These are phyloP conservation scores for Lactarius sanguifluus DNA, from an alignment of 768 basidiomycete species.

Conservation along the genomic window DNA sequence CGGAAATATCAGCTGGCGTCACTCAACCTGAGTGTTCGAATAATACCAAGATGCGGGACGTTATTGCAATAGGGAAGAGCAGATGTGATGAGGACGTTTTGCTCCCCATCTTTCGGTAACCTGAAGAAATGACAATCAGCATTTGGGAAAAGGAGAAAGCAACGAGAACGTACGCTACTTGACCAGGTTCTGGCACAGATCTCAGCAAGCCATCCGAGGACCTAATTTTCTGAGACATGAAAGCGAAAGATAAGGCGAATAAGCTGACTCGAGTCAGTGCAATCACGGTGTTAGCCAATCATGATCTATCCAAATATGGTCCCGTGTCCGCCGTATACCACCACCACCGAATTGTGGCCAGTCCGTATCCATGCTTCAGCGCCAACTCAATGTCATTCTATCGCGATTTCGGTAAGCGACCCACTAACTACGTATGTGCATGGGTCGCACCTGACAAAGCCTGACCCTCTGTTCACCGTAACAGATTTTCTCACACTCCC, in stretches of 20 bases:
- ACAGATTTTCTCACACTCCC: not conserved
- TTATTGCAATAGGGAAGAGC: slow-evolving; percentile 97
- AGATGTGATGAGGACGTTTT: slow-evolving; percentile 90
- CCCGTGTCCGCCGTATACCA: not conserved
- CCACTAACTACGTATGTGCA: not conserved
- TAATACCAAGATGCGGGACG: slow-evolving; percentile 87
- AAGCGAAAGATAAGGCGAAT: not conserved
- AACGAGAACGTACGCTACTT: slow-evolving; percentile 42
- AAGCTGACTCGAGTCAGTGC: slow-evolving; percentile 1
- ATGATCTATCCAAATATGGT: slow-evolving; percentile 3
- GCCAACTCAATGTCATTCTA: not conserved
- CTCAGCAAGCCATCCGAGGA: slow-evolving; percentile 46
- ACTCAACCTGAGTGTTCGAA: slow-evolving; percentile 26
- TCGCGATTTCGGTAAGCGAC: slow-evolving; percentile 15
- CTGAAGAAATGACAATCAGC: slow-evolving; percentile 37
- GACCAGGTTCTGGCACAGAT: slow-evolving; percentile 43
- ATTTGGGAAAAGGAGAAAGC: slow-evolving; percentile 10
- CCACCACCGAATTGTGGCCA: not conserved
- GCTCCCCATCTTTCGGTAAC: slow-evolving; percentile 80
- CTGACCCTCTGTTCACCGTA: too few species aligned
- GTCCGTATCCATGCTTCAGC: not conserved
- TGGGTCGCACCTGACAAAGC: not conserved
- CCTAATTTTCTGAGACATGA: slow-evolving; percentile 43
- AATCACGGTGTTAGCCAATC: not conserved
- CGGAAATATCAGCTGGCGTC: not conserved